Base-by-base conservation (phyloP, 2,329 filamentous ascomycete species). In the Fusarium sp. region DNA sequence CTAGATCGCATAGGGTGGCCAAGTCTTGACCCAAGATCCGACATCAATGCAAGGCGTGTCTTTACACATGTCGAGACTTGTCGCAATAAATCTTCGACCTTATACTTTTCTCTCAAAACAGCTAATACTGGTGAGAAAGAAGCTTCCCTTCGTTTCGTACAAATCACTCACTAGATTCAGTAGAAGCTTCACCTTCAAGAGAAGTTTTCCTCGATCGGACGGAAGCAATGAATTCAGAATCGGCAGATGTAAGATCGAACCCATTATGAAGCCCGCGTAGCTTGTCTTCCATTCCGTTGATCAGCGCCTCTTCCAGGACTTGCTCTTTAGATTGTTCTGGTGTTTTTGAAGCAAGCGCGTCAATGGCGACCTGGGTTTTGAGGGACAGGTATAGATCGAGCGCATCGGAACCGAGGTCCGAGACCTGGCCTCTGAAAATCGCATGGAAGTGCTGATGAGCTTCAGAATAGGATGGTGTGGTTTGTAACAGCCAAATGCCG, bases 301-400 rank as follows among this genome's bases (percentile, higher is more conserved):
- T 83, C 38, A 93, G 84, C 6, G 88, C 83, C 57, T 89, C 86
- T 14, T 86, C 85, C 18, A 91, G 77, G 20, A 86, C 81, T 18
- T 89, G 86, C 17, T 88, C 87, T 17, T 83, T 81, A 18, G 76
- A 75, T 55, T 88, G 80, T 18, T 84, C 86, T 59, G 86, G 87
- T 2, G 84, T 81, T 50, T 86, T 79, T 10, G 81, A 81, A 44
- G 85, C 82, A 23, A 91, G 81, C 14, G 84, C 83, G 48, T 86
- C 81, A 64, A 92, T 89, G 53, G 91, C 80, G 63, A 80, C 76
- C 52, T 85, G 84, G 1, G 83, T 84, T 73, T 85, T 86, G 64
- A 87, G 80, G n/a, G 79, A 81, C 23, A 87, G 74, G 48, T 84
- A 83, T 4, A 87, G 71, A 13, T 83, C 82, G 18, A 82, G 80